phyloP scores from a whole-genome alignment of 139 green algal species.

The Dunaliella primolecta region DNA sequence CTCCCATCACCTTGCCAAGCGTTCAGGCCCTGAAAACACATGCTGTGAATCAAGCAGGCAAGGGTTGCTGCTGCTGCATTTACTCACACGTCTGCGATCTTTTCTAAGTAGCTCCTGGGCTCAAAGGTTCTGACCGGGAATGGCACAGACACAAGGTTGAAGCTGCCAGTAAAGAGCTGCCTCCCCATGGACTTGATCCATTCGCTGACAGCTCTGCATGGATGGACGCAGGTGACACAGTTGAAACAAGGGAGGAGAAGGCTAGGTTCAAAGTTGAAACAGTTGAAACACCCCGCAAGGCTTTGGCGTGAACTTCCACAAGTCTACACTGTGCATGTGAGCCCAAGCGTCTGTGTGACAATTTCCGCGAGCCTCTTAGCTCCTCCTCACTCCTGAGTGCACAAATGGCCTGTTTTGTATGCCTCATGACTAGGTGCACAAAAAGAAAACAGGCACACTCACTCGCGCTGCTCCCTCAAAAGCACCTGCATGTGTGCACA shows the following conservation, averaged over 20 bases:
- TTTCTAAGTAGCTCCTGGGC: slow-evolving; percentile 80
- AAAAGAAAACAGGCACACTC: background rate
- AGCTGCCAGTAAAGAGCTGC: slow-evolving; percentile 64
- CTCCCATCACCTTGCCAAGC: too few relatives aligned
- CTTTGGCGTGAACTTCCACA: too few relatives aligned
- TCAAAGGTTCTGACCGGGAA: slow-evolving; percentile 86
- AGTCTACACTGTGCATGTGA: background rate
- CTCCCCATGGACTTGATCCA: slow-evolving; percentile 71
- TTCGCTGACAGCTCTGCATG: slow-evolving; percentile 60
- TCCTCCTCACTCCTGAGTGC: too few relatives aligned
- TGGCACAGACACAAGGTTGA: slow-evolving; percentile 80
- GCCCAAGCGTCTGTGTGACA: background rate
- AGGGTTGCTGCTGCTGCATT: too few relatives aligned
- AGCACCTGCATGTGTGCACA: slow-evolving; percentile 55
- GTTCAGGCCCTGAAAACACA: too few relatives aligned
- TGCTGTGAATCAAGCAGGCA: too few relatives aligned
- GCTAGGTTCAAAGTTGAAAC: background rate
- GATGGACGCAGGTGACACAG: background rate
- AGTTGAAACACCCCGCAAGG: background rate
- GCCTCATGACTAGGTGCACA: too few relatives aligned
- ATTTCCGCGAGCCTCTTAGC: too few relatives aligned
- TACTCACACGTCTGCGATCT: slow-evolving; percentile 81
- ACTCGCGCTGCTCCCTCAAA: slow-evolving; percentile 62
- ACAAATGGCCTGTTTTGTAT: too few relatives aligned
- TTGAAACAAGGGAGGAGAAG: background rate